Evolutionary conservation across 2,329 filamentous ascomycete genomes (phyloP).

Genomic region (Pseudogymnoascus sp.): DNA sequence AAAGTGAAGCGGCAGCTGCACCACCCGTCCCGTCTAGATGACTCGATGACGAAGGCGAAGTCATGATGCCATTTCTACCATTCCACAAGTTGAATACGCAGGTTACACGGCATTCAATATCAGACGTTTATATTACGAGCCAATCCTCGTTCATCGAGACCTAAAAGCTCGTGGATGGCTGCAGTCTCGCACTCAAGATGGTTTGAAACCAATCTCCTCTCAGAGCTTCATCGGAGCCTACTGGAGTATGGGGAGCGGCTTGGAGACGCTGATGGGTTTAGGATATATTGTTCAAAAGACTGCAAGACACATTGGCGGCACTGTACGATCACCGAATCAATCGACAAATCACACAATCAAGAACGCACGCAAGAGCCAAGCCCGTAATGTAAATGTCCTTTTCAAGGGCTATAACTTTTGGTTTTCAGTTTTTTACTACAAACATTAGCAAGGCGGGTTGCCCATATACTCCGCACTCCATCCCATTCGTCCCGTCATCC

Average conservation of each 20-base stretch:
- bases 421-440: constrained; percentile 4
- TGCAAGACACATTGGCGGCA: background rate
- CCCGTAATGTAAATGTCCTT: background rate
- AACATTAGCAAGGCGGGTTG: constrained; percentile 9
- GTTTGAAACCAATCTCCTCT: background rate
- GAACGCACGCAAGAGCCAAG: background rate
- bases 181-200: background rate
- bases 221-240: background rate
- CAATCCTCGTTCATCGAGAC: too few species aligned
- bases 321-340: background rate
- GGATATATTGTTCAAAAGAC: background rate
- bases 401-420: constrained; percentile 2
- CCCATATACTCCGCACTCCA: constrained; percentile 7
- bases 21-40: background rate
- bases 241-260: background rate
- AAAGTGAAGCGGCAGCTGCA: background rate
- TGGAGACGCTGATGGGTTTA: background rate
- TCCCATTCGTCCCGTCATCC: constrained; percentile 8
- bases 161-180: background rate
- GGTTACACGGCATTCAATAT: background rate
- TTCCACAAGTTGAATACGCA: background rate
- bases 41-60: background rate
- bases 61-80: background rate
- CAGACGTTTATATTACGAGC: too few species aligned
- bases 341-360: background rate